These are phyloP conservation scores for Phyllosticta ampelicida DNA, from an alignment of 2,329 filamentous ascomycete species.

Conservation along the genomic window DNA sequence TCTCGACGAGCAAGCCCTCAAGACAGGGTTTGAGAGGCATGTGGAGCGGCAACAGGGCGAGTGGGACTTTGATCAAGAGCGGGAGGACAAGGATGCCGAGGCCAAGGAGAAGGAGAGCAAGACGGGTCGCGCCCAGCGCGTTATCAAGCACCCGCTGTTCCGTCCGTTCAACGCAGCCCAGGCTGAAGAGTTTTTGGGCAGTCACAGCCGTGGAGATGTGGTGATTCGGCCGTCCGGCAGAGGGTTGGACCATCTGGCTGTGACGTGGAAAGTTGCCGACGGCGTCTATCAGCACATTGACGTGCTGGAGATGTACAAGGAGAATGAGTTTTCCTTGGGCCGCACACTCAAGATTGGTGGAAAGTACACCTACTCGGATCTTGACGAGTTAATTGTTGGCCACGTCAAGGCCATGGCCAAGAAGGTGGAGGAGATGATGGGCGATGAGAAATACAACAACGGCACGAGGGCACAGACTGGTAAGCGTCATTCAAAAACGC, in stretches of 20 bases:
- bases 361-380: constrained; percentile 86
- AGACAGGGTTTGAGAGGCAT: constrained; percentile 57
- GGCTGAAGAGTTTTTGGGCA: constrained; percentile 86
- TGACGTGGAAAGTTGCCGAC: constrained; percentile 97
- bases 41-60: constrained; percentile 65
- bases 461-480: constrained; percentile 72
- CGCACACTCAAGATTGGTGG: constrained; percentile 74
- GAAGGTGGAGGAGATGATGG: constrained; percentile 94
- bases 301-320: constrained; percentile 91
- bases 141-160: constrained; percentile 97
- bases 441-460: constrained; percentile 85
- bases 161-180: constrained; percentile 84
- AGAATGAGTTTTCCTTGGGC: constrained; percentile 91
- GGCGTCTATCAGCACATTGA: constrained; percentile 97
- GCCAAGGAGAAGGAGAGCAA: constrained; percentile 76
- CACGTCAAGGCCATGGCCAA: constrained; percentile 96
- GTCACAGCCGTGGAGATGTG: constrained; percentile 75
- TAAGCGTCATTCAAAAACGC: constrained; percentile 41
- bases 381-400: constrained; percentile 93
- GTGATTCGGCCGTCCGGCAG: constrained; percentile 94
- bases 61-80: constrained; percentile 80
- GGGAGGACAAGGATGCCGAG: constrained; percentile 64
- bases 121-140: constrained; percentile 76
- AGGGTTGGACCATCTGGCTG: constrained; percentile 85
- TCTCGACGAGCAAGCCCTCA: constrained; percentile 69